Base-by-base conservation (phyloP, 176 grass and related monocot genomes). In the Bolboschoenus planiculmis region DNA sequence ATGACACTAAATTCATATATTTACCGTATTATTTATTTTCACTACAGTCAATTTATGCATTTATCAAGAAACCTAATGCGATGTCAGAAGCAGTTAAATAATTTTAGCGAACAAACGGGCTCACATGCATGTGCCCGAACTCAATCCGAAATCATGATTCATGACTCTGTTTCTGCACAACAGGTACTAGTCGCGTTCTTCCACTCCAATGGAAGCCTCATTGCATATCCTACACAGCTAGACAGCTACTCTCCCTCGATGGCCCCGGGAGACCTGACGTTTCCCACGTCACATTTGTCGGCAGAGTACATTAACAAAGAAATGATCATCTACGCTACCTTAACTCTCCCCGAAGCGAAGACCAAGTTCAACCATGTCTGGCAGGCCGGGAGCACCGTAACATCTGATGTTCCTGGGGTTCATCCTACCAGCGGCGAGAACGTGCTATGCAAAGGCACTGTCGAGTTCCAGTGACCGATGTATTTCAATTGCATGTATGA, bases 281-380 rank as follows among this genome's bases (percentile, higher is more conserved):
- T 94, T 55, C 87, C 88, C 1, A 86, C 92, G 76, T 78, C 91
- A 2, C 59, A 43, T 47, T 47, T 94, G 37, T 81, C 86, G 2
- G 91, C 85, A 4, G 94, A 94, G 85, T 60, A 81, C 46, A 61
- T 34, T 1, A 74, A 73, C 7, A 78, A 88, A 84, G 88, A 86
- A 88, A 89, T 92, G 94, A 89, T 94, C 44, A 83, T 97, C 84
- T 97, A 92, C 67, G 92, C 94, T 10, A 97, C 90, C 1, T 29
- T 97, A 36, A 70, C 80, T 62, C 80, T 97, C 54, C 81, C 83
- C 1, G 84, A 62, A 0, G 66, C 79, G 3, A 81, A 81, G 57
- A 92, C 59, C 84, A 86, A 90, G 88, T 94, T 90, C 80, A 90
- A 87, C 85, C 91, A 97, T 61, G 90, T 97, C 1, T 97, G 92